phyloP scores from a whole-genome alignment of 2,329 filamentous ascomycete species.

The Ophiostoma sp. region DNA sequence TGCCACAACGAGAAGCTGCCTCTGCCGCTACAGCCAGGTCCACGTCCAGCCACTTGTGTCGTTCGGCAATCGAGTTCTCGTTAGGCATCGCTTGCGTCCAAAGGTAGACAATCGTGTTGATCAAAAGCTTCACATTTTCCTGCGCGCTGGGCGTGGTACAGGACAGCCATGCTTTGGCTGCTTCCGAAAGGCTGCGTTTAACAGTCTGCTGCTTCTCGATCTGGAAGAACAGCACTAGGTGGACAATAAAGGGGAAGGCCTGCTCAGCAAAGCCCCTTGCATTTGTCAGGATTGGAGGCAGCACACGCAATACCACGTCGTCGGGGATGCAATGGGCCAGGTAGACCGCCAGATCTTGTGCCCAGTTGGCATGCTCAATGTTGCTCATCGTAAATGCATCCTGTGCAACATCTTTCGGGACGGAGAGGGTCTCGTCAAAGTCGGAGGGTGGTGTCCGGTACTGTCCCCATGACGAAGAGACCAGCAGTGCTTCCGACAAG shows the following conservation, averaged over 20 bases:
- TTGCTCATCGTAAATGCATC: constrained; percentile 41
- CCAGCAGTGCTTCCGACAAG: constrained; percentile 52
- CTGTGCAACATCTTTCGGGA: constrained; percentile 29
- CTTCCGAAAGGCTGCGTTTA: constrained; percentile 64
- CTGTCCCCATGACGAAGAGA: constrained; percentile 57
- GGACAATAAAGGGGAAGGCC: constrained; percentile 80
- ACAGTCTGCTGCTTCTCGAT: constrained; percentile 59
- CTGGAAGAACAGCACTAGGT: constrained; percentile 73
- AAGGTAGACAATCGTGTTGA: constrained; percentile 84
- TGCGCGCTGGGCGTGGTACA: constrained; percentile 47
- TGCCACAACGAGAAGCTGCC: constrained; percentile 74
- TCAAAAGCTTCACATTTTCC: constrained; percentile 68
- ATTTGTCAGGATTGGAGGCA: constrained; percentile 65
- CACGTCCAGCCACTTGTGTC: constrained; percentile 81
- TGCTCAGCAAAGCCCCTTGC: constrained; percentile 70
- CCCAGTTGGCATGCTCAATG: constrained; percentile 57
- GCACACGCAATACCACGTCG: constrained; percentile 67
- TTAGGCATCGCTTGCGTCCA: constrained; percentile 73
- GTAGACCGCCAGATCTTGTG: constrained; percentile 60
- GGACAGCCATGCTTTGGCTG: constrained; percentile 65
- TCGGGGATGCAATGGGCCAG: constrained; percentile 60
- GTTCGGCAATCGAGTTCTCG: constrained; percentile 76
- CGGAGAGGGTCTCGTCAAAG: constrained; percentile 31
- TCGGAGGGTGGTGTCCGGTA: constrained; percentile 60
- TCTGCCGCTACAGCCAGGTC: constrained; percentile 69